Base-by-base conservation (phyloP, 306 rosid genomes). In the Arachis stenosperma region DNA sequence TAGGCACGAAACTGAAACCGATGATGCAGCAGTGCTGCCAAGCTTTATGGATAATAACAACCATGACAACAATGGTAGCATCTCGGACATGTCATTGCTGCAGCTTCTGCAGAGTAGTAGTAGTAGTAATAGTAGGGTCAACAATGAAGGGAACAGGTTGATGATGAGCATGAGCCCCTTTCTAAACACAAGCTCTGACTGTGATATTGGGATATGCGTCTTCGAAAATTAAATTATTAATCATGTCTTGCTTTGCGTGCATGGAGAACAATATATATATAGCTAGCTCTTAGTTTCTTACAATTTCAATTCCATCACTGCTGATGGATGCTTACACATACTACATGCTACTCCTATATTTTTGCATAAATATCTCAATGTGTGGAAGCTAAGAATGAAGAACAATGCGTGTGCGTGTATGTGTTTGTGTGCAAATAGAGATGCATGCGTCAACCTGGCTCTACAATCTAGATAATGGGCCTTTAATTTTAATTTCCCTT, bases 171-270 rank as follows among this genome's bases (percentile, higher is more conserved):
- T 33, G 56, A 90, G 84, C 75, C 87, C 86, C 14, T 88, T 91
- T 78, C 76, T 89, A 12, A 93, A 64, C 67, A 61, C 89, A 46
- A 82, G 61, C 48, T 83, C 86, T 4, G 98, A 89, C 65, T 80
- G 89, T 81, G 99, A 88, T 76, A 80, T 91, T 82, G 99, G 99
- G 71, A 89, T 94, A 74, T 94, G 99, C 89, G 75, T 91, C 75
- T 94, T 94, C 82, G 98, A 94, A 71, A 91, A 91, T 71, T 88
- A 70, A 42, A 76, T 46, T 46, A 46, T 57, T 11, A 4, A 11
- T 0, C 1, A 13, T 11, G 14, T 48, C 5, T 3, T 48, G 53
- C 53, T 15, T 44, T 50, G 55, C 55, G 44, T 47, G 52, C 10
- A n/a, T 6, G 37, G 52, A 65, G n/a, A 58, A 42, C 29, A 33